Conservation (phyloP, 208 protist species). For the Leishmania tarentolae region DNA sequence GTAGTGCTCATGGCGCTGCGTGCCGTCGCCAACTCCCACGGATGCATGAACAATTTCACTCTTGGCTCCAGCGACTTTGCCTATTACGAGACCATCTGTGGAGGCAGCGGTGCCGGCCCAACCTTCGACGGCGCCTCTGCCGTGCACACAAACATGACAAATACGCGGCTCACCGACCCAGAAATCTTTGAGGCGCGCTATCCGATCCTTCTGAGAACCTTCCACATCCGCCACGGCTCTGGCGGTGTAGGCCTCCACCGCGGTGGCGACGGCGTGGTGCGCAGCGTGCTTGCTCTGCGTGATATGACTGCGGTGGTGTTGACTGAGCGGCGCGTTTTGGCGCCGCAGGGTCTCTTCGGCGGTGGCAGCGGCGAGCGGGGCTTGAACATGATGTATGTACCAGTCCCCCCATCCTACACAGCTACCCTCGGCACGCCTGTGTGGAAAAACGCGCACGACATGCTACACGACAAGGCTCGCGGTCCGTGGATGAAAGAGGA, state of each 20-base stretch:
- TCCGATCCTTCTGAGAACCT: constrained; percentile 90
- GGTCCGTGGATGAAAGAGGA: constrained; percentile 47
- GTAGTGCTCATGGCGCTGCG: constrained; percentile 93
- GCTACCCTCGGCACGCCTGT: neutral
- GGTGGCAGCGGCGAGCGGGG: constrained; percentile 79
- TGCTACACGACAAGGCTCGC: constrained; percentile 52
- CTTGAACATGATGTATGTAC: constrained; percentile 59
- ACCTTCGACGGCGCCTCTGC: constrained; percentile 79
- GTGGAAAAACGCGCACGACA: constrained; percentile 38
- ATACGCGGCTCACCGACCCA: constrained; percentile 95
- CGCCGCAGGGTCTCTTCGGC: constrained; percentile 83
- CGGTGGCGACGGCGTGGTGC: constrained; percentile 93
- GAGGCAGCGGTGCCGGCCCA: constrained; percentile 92
- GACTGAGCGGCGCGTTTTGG: constrained; percentile 88
- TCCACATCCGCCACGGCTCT: constrained; percentile 76
- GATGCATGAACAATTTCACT: constrained; percentile 97
- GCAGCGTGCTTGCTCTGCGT: constrained; percentile 88
- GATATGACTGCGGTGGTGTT: constrained; percentile 86
- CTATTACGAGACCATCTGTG: constrained; percentile 97
- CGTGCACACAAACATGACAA: constrained; percentile 98
- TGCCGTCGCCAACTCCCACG: constrained; percentile 87
- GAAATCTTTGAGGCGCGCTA: constrained; percentile 94
- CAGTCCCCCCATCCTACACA: constrained; percentile 2
- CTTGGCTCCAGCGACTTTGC: constrained; percentile 91
- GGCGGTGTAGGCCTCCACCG: constrained; percentile 80